A percentile compares a stretch with the other conserved stretches of the same genome.
Evolutionary conservation across 768 basidiomycete species (phyloP).

Genomic region (Leccinellum albellum): DNA sequence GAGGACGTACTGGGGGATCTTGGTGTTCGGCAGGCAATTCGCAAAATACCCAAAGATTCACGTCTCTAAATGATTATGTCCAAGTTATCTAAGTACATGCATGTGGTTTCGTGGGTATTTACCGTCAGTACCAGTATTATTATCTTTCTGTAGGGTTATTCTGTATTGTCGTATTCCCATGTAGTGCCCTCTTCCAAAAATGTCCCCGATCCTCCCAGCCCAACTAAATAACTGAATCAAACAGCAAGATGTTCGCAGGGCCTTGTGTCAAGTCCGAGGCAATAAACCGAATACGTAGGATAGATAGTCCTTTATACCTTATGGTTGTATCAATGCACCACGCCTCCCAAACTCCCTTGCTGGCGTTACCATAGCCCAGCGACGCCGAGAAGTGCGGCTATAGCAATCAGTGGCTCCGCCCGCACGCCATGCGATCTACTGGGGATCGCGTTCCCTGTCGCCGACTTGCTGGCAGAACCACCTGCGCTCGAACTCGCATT

Average conservation of each 20-base stretch:
- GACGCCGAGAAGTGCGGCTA: slow-evolving; percentile 4
- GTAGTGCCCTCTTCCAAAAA: neutral
- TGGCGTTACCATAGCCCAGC: slow-evolving; percentile 10
- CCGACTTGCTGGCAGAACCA: neutral
- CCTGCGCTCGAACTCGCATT: slow-evolving; percentile 9
- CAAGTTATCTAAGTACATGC: neutral
- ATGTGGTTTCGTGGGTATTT: neutral
- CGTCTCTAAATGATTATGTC: slow-evolving; percentile 33
- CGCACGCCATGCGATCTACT: neutral
- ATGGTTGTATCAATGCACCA: neutral
- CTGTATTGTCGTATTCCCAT: slow-evolving; percentile 2
- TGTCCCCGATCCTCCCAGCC: neutral
- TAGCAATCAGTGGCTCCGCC: slow-evolving; percentile 2
- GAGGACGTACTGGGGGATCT: slow-evolving; percentile 73
- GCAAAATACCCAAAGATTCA: slow-evolving; percentile 57
- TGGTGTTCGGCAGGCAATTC: slow-evolving; percentile 70
- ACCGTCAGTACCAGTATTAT: neutral
- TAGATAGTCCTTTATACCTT: slow-evolving; percentile 8
- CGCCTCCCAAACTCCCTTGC: neutral
- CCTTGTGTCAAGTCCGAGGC: slow-evolving; percentile 1
- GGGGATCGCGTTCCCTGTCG: slow-evolving; percentile 2
- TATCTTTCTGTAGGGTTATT: neutral
- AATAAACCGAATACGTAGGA: slow-evolving; percentile 4
- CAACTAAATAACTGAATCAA: neutral
- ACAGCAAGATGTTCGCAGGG: neutral